Evolutionary conservation across 78 protist genomes (phyloP).

Genomic region (Planoprotostelium fungivorum): DNA sequence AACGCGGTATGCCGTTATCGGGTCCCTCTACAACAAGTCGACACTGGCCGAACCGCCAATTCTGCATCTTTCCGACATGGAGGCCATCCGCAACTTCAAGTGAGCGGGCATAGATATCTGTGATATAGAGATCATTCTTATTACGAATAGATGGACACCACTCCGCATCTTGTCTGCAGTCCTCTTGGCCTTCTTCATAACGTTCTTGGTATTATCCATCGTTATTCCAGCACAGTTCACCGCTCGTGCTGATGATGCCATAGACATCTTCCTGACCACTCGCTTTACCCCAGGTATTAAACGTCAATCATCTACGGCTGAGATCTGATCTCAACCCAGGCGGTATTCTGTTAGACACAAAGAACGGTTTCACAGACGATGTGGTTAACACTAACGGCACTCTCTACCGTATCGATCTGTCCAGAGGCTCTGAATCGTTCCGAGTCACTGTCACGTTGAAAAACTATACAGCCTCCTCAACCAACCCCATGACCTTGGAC

Average conservation of each 20-base stretch:
- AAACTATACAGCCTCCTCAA: not conserved
- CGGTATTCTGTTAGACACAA: not conserved
- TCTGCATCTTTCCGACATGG: too few species aligned
- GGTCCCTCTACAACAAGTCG: too few species aligned
- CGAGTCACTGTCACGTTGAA: not conserved
- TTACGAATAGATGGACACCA: not conserved
- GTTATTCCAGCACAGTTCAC: not conserved
- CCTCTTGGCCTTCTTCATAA: not conserved
- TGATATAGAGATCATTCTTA: too few species aligned
- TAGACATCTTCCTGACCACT: not conserved
- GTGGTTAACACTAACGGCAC: not conserved
- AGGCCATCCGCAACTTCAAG: too few species aligned
- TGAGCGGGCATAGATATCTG: too few species aligned
- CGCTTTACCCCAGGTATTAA: not conserved
- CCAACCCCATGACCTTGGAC: not conserved
- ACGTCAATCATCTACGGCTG: not conserved
- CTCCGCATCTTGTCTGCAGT: not conserved
- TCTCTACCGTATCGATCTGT: not conserved
- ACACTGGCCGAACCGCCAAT: too few species aligned
- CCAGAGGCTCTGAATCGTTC: not conserved
- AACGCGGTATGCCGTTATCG: too few species aligned
- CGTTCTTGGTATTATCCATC: not conserved
- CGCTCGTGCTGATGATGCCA: not conserved
- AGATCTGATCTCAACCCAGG: not conserved
- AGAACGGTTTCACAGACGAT: not conserved